phyloP scores from a whole-genome alignment of 2,329 filamentous ascomycete species.

The Alternaria rosae region DNA sequence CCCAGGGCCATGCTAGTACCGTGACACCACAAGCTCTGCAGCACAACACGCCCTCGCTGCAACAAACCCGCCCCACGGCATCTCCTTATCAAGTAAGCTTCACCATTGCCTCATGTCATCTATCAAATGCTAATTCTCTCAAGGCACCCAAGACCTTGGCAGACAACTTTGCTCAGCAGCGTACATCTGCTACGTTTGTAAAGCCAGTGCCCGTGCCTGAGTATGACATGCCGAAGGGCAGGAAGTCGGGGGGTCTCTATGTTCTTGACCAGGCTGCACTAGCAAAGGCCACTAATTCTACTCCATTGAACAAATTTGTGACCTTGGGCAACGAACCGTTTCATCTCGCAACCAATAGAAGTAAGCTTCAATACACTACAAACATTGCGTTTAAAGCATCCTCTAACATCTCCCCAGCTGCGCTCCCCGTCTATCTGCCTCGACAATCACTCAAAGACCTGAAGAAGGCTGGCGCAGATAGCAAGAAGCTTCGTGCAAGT shows the following conservation, averaged over 20 bases:
- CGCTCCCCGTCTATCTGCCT: conserved; percentile 52
- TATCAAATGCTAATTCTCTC: conserved; percentile 17
- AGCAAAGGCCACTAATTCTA: conserved; percentile 54
- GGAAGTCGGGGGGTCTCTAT: conserved; percentile 50
- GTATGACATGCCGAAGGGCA: conserved; percentile 46
- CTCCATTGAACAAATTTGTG: conserved; percentile 53
- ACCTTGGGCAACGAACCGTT: conserved; percentile 53
- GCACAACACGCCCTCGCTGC: conserved; percentile 26
- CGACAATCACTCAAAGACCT: conserved; percentile 58
- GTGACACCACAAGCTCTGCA: conserved; percentile 44
- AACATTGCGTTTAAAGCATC: not conserved
- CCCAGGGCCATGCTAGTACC: conserved; percentile 33
- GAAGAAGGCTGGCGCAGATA: conserved; percentile 52
- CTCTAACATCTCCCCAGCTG: conserved; percentile 42
- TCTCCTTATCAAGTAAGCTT: conserved; percentile 43
- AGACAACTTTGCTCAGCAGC: conserved; percentile 36
- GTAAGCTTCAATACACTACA: conserved; percentile 38
- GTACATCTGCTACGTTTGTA: conserved; percentile 19
- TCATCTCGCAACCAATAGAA: conserved; percentile 55
- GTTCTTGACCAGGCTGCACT: conserved; percentile 53
- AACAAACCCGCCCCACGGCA: conserved; percentile 26
- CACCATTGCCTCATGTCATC: not conserved
- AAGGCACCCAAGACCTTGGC: conserved; percentile 38
- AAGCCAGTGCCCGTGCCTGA: conserved; percentile 39
- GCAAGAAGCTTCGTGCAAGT: conserved; percentile 49